These are phyloP conservation scores for Gryganskiella cystojenkinii DNA, from an alignment of 192 early-diverging fungal species.

Conservation along the genomic window DNA sequence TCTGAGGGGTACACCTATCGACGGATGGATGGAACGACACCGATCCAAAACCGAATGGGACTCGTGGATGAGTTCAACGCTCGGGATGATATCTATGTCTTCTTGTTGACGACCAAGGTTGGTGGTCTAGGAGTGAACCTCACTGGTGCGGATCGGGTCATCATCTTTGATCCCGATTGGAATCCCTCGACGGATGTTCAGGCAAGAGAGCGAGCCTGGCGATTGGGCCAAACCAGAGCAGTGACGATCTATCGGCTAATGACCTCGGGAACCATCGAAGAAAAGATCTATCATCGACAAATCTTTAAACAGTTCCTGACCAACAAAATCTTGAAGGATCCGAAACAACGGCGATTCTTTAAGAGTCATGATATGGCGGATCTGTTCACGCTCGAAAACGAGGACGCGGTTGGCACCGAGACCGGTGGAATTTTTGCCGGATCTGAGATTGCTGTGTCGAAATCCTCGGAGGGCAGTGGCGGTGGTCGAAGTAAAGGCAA, in stretches of 20 bases:
- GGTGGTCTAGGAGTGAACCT: constrained; percentile 97
- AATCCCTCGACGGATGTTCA: constrained; percentile 97
- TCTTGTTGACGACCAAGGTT: constrained; percentile 97
- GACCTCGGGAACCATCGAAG: constrained; percentile 94
- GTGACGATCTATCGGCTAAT: constrained; percentile 96
- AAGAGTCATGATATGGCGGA: constrained; percentile 86
- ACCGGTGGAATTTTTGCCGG: constrained; percentile 88
- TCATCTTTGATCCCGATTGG: constrained; percentile 99
- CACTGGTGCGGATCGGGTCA: constrained; percentile 92
- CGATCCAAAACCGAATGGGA: constrained; percentile 83
- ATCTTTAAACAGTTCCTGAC: constrained; percentile 98
- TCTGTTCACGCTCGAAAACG: constrained; percentile 81
- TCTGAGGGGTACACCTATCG: constrained; percentile 70
- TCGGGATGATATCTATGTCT: constrained; percentile 78
- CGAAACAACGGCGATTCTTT: constrained; percentile 90
- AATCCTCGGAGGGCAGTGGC: background rate
- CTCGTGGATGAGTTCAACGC: constrained; percentile 91
- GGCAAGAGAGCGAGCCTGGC: constrained; percentile 95
- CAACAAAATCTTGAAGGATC: constrained; percentile 95
- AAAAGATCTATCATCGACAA: constrained; percentile 97
- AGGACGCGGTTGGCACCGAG: constrained; percentile 72
- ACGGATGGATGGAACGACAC: constrained; percentile 97
- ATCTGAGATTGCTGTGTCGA: constrained; percentile 66
- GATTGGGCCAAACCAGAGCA: constrained; percentile 87
- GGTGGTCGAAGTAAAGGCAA: constrained; percentile 11